These are phyloP conservation scores for Trichosanthes cucumerina DNA, from an alignment of 306 rosid species.

Conservation along the genomic window DNA sequence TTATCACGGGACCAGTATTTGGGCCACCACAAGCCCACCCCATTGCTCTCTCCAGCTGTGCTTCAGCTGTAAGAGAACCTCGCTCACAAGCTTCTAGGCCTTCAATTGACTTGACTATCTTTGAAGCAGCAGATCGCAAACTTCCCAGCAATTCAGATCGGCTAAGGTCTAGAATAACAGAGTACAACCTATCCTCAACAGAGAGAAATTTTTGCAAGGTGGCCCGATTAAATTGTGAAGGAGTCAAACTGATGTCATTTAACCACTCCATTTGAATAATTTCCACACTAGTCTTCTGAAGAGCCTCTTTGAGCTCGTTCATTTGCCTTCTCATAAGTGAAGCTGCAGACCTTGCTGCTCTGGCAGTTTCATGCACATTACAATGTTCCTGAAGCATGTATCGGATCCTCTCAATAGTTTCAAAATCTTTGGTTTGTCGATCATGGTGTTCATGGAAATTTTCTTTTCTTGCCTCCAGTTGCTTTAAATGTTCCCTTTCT, in stretches of 20 bases:
- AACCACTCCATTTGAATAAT: slow-evolving; percentile 86
- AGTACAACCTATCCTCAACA: slow-evolving; percentile 50
- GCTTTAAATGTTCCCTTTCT: slow-evolving; percentile 61
- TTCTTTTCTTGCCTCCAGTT: slow-evolving; percentile 46
- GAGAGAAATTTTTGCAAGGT: slow-evolving; percentile 52
- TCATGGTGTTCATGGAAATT: slow-evolving; percentile 34
- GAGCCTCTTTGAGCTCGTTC: slow-evolving; percentile 69
- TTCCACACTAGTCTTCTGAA: slow-evolving; percentile 68
- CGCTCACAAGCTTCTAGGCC: slow-evolving; percentile 70
- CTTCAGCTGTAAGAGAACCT: slow-evolving; percentile 72
- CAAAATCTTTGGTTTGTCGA: slow-evolving; percentile 45
- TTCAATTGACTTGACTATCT: slow-evolving; percentile 61
- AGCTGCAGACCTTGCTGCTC: slow-evolving; percentile 83
- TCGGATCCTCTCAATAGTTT: slow-evolving; percentile 45
- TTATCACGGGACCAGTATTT: slow-evolving; percentile 48
- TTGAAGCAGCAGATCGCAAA: slow-evolving; percentile 65
- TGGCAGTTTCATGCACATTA: slow-evolving; percentile 85
- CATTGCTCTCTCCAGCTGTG: slow-evolving; percentile 97
- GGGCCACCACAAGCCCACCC: slow-evolving; percentile 94
- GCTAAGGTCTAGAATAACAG: slow-evolving; percentile 49
- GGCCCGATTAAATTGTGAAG: slow-evolving; percentile 51
- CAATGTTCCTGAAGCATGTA: slow-evolving; percentile 84
- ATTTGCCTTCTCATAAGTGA: slow-evolving; percentile 64
- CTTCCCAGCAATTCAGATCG: slow-evolving; percentile 68
- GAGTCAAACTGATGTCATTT: slow-evolving; percentile 53